Evolutionary conservation across 257 asterid genomes (phyloP), one percentile per base, ranked within the genome.

Genomic region (Fraxinus pennsylvanica): DNA sequence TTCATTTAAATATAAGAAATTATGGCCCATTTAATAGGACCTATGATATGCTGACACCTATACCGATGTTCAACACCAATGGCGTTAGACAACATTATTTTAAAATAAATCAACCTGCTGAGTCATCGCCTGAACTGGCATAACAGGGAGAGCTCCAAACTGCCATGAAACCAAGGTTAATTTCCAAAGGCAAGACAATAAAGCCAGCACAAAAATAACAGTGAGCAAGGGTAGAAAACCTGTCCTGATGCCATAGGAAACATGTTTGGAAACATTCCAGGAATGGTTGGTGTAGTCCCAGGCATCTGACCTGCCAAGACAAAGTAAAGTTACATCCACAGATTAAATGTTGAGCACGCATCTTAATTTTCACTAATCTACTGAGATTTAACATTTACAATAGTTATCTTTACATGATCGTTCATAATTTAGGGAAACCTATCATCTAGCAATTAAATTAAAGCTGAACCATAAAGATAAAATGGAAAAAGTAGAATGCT

Each of bases 121-220:
- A 59, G 98, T 96, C 99, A 96, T 96, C 22, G 98, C 99, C 83
- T 92, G 97, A 78, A 93, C 88, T 54, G 96, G 97, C 96, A 92
- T 86, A 71, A 90, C 70, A 29, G 94, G 94, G 68, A 92, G 92
- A 21, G 87, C 86, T 83, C 91, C 92, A 25, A 90, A 86, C 97
- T 94, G 97, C 82, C 70, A 81, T 32, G 74, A 74, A 67, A 71
- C 68, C 29, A 61, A 79, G 66, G 72, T 41, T 69, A 67, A 70
- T 74, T 57, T 27, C 61, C 72, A 78, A 71, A 67, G 79, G 21
- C 71, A 45, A 76, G 29, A 76, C 73, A 68, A 75, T 68, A 84
- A 9, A 35, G 78, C 73, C 66, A 74, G 10, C n/a, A 45, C 21
- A 63, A 82, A 39, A 15, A 15, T 21, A 63, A 22, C 32, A 25